phyloP scores from a whole-genome alignment of 78 protist genomes.

The Kipferlia bialata region DNA sequence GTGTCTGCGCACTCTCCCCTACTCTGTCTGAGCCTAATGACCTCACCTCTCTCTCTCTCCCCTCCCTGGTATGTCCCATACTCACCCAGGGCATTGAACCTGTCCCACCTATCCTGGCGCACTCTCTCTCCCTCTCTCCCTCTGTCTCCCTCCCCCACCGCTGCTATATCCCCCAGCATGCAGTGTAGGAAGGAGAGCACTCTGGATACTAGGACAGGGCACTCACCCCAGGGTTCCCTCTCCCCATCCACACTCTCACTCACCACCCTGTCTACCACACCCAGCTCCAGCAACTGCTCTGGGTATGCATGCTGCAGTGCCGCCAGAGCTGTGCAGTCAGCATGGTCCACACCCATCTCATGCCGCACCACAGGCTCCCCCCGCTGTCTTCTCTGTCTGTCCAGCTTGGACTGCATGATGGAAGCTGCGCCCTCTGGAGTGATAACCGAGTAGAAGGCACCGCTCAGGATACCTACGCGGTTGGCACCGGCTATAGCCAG shows the following conservation, averaged over 20 bases:
- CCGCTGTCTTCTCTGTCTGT: constrained; percentile 13
- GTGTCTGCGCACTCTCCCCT: neutral
- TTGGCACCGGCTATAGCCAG: constrained; percentile 37
- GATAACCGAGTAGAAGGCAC: constrained; percentile 37
- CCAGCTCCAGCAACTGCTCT: constrained; percentile 15
- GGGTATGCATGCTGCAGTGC: constrained; percentile 23
- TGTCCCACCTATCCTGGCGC: neutral
- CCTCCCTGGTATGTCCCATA: too few species aligned
- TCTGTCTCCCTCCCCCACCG: neutral
- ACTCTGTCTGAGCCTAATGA: neutral
- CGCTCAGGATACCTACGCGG: constrained; percentile 26
- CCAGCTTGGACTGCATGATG: constrained; percentile 28
- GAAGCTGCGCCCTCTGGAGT: constrained; percentile 43
- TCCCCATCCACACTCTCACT: neutral
- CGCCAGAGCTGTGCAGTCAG: constrained; percentile 21
- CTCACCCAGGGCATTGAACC: neutral
- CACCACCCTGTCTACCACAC: constrained; percentile 33
- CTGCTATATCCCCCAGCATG: neutral
- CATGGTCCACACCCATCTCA: too few species aligned
- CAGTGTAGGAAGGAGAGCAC: too few species aligned
- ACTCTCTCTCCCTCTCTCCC: neutral
- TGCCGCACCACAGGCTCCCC: constrained; percentile 17
- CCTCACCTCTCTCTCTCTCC: too few species aligned
- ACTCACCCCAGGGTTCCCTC: neutral
- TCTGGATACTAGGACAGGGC: neutral